A percentile compares a stretch with the other conserved stretches of the same genome.
Conservation (phyloP, 441 rosid genomes). For the Capsella rubella region DNA sequence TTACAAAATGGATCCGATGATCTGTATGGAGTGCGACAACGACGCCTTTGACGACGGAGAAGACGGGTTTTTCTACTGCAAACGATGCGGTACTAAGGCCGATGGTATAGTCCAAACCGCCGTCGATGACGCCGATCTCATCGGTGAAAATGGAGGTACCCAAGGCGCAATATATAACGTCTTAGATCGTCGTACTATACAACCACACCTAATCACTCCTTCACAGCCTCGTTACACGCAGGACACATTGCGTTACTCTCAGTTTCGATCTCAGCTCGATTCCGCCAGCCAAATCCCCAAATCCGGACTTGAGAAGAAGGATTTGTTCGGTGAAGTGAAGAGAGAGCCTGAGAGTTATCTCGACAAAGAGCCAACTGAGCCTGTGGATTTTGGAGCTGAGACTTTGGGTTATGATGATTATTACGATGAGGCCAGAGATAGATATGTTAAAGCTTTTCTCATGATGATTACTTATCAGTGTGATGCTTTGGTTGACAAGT, state of each 20-base stretch:
- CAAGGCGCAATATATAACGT: constrained; percentile 19
- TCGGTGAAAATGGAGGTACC: constrained; percentile 25
- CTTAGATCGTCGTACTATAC: neutral
- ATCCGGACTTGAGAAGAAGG: neutral
- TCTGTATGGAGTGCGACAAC: constrained; percentile 25
- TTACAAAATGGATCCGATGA: neutral
- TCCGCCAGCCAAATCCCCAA: neutral
- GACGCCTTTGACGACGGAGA: constrained; percentile 3
- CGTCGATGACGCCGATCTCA: constrained; percentile 10
- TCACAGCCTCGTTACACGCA: neutral
- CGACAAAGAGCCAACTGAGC: constrained; percentile 48
- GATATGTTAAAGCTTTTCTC: constrained; percentile 71
- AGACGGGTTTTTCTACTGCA: constrained; percentile 32
- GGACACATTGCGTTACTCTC: constrained; percentile 17
- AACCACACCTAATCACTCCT: constrained; percentile 5
- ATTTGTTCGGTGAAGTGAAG: neutral
- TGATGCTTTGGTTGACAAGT: constrained; percentile 64
- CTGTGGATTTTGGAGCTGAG: constrained; percentile 56
- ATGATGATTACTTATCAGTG: constrained; percentile 76
- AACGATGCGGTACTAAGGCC: neutral
- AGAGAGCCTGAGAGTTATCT: neutral
- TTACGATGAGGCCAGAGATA: constrained; percentile 66
- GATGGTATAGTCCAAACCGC: constrained; percentile 17
- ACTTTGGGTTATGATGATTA: constrained; percentile 57
- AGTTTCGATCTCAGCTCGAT: constrained; percentile 31